A percentile compares a stretch with the other conserved stretches of the same genome.
These are phyloP conservation scores for Pichia sp. DNA, from an alignment of 1,139 yeast genomes.

Conservation along the genomic window DNA sequence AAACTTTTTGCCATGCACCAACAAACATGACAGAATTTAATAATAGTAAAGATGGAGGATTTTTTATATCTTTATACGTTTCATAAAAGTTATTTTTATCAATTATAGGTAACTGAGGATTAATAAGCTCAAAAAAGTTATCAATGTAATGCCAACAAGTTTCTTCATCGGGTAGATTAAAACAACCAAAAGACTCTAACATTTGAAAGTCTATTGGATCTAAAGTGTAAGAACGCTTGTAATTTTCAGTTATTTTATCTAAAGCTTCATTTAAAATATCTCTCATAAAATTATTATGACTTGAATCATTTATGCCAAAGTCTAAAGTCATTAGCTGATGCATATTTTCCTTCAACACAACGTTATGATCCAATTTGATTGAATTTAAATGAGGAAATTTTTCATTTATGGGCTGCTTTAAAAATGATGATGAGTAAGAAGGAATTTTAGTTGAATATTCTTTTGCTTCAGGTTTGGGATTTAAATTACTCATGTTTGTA, in stretches of 20 bases:
- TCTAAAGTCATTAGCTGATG: constrained; percentile 13
- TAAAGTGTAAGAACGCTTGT: constrained; percentile 33
- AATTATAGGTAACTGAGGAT: constrained; percentile 66
- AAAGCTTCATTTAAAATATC: constrained; percentile 23
- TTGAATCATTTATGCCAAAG: constrained; percentile 10
- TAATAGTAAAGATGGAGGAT: constrained; percentile 62
- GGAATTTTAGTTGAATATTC: constrained; percentile 8
- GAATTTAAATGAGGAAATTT: constrained; percentile 16
- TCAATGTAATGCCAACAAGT: constrained; percentile 58
- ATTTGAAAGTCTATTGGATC: constrained; percentile 48
- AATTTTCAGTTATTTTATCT: constrained; percentile 27
- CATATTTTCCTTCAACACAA: constrained; percentile 21
- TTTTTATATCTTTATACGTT: constrained; percentile 49
- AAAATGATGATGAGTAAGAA: constrained; percentile 10
- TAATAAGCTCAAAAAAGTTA: constrained; percentile 43
- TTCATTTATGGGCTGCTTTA: constrained; percentile 15
- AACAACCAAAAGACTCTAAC: constrained; percentile 65
- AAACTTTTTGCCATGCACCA: constrained; percentile 40
- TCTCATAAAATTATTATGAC: constrained; percentile 15
- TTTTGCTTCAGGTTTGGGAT: constrained; percentile 2
- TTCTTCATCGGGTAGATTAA: constrained; percentile 56
- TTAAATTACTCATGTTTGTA: constrained; percentile 8
- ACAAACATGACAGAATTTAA: constrained; percentile 64
- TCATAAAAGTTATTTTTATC: constrained; percentile 59
- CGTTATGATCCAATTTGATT: constrained; percentile 17